These are phyloP conservation scores for Epichloe brachyelytri DNA, from an alignment of 2,329 filamentous ascomycete species.

Conservation along the genomic window DNA sequence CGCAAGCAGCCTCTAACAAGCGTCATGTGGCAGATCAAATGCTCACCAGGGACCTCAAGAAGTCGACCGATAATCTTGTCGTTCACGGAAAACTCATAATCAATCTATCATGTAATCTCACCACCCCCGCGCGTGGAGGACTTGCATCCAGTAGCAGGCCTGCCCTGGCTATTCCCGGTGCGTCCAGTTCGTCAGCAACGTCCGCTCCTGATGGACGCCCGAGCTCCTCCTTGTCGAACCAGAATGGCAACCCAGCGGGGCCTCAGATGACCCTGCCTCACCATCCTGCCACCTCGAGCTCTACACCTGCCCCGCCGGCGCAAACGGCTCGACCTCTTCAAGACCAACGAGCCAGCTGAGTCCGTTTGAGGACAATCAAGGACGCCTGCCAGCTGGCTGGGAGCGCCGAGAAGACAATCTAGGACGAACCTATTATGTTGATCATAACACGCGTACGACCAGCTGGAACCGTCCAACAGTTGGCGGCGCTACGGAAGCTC, in stretches of 20 bases:
- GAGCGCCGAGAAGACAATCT: conserved; percentile 91
- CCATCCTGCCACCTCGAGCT: conserved; percentile 35
- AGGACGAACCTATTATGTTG: conserved; percentile 93
- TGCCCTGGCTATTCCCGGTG: conserved; percentile 28
- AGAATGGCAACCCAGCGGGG: conserved; percentile 30
- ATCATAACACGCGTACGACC: conserved; percentile 92
- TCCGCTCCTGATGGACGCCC: conserved; percentile 37
- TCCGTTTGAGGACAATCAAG: conserved; percentile 93
- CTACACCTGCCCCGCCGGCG: conserved; percentile 17
- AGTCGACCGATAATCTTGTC: conserved; percentile 94
- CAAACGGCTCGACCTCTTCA: conserved; percentile 19
- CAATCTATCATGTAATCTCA: conserved; percentile 85
- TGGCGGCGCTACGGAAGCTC: conserved; percentile 56
- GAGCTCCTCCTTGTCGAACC: conserved; percentile 38
- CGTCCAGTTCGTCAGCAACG: conserved; percentile 31
- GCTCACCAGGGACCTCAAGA: conserved; percentile 94
- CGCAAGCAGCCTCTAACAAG: conserved; percentile 15
- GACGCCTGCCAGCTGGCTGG: conserved; percentile 84
- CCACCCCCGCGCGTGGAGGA: conserved; percentile 47
- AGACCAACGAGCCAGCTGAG: conserved; percentile 45
- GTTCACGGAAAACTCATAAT: conserved; percentile 97
- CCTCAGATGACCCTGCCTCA: conserved; percentile 29
- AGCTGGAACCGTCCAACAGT: conserved; percentile 88
- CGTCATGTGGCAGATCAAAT: conserved; percentile 67
- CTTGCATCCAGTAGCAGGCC: conserved; percentile 33